Conservation (phyloP, 257 asterid species). For the Parsonsia alboflavescens region DNA sequence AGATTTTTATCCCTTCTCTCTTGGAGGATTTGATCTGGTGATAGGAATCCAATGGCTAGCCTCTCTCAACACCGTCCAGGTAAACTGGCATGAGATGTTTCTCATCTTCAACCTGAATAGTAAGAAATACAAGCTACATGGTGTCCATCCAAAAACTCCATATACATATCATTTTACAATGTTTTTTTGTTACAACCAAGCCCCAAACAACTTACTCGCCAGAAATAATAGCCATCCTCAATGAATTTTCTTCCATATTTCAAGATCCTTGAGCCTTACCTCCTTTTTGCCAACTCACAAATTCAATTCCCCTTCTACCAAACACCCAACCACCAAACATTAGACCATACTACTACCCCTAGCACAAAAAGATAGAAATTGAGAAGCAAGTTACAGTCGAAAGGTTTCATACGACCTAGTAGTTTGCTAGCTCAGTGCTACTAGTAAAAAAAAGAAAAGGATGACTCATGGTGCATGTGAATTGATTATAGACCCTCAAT, state of each 20-base stretch:
- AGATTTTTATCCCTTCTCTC: constrained; percentile 7
- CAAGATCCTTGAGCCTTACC: neutral
- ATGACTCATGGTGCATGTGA: neutral
- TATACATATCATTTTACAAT: neutral
- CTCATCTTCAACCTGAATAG: constrained; percentile 7
- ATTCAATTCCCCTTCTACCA: neutral
- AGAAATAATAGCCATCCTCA: no score
- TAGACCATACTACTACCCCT: neutral
- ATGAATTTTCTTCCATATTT: neutral
- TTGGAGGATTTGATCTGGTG: constrained; percentile 4
- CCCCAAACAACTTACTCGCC: neutral
- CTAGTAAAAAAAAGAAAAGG: neutral
- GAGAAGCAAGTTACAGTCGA: neutral
- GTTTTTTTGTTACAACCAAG: no score
- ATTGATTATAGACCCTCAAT: neutral
- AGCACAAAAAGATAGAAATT: neutral
- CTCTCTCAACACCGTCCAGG: constrained; percentile 13
- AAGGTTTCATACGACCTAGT: neutral
- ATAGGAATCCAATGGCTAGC: constrained; percentile 17
- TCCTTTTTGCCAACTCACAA: neutral
- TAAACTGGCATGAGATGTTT: constrained; percentile 16
- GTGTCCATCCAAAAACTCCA: neutral
- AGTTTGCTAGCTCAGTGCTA: neutral
- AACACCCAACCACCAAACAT: neutral
- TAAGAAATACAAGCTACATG: constrained; percentile 8